These are phyloP conservation scores for Aspergillus unguis DNA, from an alignment of 2,329 filamentous ascomycete genomes.

Conservation along the genomic window DNA sequence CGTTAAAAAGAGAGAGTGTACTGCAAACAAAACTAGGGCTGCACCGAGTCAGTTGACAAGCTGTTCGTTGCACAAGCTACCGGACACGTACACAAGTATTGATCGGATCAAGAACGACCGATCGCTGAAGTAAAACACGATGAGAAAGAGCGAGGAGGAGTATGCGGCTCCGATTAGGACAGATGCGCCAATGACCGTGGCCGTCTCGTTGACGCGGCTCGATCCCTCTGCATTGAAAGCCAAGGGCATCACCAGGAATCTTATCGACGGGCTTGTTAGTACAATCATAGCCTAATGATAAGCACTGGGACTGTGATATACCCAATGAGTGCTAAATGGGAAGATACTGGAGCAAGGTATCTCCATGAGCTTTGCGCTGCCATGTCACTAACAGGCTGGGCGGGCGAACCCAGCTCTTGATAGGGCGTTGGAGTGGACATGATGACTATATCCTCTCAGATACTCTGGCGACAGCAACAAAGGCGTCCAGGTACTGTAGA, in stretches of 20 bases:
- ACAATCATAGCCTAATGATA: background rate
- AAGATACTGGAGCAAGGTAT: slow-evolving; percentile 24
- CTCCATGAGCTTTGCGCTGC: slow-evolving; percentile 20
- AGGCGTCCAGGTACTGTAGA: too few species aligned
- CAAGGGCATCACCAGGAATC: slow-evolving; percentile 31
- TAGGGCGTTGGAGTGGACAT: slow-evolving; percentile 1
- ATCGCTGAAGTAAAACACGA: slow-evolving; percentile 23
- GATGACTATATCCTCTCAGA: too few species aligned
- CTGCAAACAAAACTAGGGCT: slow-evolving; percentile 27
- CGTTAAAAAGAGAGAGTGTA: slow-evolving; percentile 32
- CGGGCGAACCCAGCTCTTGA: slow-evolving; percentile 15
- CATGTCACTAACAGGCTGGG: slow-evolving; percentile 8
- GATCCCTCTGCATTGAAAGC: slow-evolving; percentile 23
- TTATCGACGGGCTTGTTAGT: slow-evolving; percentile 10
- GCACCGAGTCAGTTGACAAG: background rate
- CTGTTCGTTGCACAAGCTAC: background rate
- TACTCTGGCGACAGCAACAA: too few species aligned
- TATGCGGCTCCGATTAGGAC: slow-evolving; percentile 28
- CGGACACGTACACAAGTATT: slow-evolving; percentile 29
- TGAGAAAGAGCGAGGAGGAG: slow-evolving; percentile 23
- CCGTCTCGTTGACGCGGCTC: slow-evolving; percentile 21
- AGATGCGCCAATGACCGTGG: slow-evolving; percentile 25
- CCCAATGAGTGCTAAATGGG: slow-evolving; percentile 29
- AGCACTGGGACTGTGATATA: slow-evolving; percentile 16
- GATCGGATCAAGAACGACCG: slow-evolving; percentile 28